Conservation (phyloP, 2,329 filamentous ascomycete genomes). For the Xylariaceae sp. region DNA sequence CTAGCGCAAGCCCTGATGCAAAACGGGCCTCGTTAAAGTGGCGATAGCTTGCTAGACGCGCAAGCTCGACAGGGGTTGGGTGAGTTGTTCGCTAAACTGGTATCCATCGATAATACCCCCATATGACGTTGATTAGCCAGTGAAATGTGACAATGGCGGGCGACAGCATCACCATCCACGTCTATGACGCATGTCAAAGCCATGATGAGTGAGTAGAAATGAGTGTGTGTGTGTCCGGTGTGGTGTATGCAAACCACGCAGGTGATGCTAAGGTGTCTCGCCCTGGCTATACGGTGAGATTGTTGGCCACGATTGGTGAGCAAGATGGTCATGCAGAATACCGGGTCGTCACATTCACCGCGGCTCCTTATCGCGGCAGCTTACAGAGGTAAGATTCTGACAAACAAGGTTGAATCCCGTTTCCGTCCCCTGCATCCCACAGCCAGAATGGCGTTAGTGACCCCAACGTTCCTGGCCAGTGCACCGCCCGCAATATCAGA, state of each 20-base stretch:
- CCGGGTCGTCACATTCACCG: not conserved
- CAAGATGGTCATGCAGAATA: conserved; percentile 6
- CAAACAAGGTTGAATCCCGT: not conserved
- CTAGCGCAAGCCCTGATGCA: conserved; percentile 7
- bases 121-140: conserved; percentile 7
- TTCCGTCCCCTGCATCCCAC: conserved; percentile 1
- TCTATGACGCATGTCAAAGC: too few species aligned
- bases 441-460: not conserved
- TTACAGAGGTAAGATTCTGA: conserved; percentile 1
- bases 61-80: conserved; percentile 11
- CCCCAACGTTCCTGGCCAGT: conserved; percentile 10
- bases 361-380: not conserved
- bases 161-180: too few species aligned
- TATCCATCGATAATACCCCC: conserved; percentile 6
- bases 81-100: conserved; percentile 8
- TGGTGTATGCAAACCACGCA: too few species aligned
- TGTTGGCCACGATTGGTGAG: conserved; percentile 4
- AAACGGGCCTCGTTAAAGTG: conserved; percentile 7
- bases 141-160: conserved; percentile 1
- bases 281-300: conserved; percentile 4
- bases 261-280: conserved; percentile 4
- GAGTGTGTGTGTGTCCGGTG: too few species aligned
- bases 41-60: conserved; percentile 8
- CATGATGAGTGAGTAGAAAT: conserved; percentile 1
- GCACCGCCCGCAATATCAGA: conserved; percentile 2